A percentile compares a stretch with the other conserved stretches of the same genome.
Evolutionary conservation across 2,329 filamentous ascomycete species (phyloP).

Genomic region (Trichoderma endophyticum): DNA sequence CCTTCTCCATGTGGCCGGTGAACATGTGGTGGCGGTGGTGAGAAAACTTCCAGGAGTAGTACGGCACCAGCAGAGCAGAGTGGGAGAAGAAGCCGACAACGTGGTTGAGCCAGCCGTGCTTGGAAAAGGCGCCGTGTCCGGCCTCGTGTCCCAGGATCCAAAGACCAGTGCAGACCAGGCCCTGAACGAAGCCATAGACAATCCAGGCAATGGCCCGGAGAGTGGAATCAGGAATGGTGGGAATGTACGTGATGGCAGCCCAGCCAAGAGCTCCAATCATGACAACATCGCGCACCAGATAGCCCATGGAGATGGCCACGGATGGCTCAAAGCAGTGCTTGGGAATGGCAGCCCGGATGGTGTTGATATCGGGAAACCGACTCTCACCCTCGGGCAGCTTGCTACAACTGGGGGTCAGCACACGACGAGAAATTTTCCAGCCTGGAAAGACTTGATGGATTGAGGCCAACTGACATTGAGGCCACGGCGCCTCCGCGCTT

Average conservation of each 20-base stretch:
- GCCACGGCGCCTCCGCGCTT: slow-evolving; percentile 12
- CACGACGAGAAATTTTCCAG: neutral
- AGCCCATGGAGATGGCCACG: slow-evolving; percentile 28
- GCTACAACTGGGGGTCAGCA: slow-evolving; percentile 5
- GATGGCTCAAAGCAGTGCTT: slow-evolving; percentile 56
- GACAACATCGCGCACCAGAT: slow-evolving; percentile 54
- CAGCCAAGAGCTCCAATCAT: slow-evolving; percentile 49
- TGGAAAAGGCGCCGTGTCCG: slow-evolving; percentile 67
- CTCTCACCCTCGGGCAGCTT: slow-evolving; percentile 14
- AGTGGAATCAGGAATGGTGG: slow-evolving; percentile 41
- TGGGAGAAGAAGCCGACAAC: slow-evolving; percentile 62
- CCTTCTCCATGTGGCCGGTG: slow-evolving; percentile 63
- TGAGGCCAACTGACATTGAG: slow-evolving; percentile 5
- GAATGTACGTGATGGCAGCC: slow-evolving; percentile 53
- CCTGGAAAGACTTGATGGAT: too few species aligned
- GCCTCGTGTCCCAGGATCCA: slow-evolving; percentile 72
- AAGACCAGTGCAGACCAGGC: slow-evolving; percentile 63
- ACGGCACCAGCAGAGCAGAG: slow-evolving; percentile 64
- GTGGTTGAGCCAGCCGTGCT: slow-evolving; percentile 55
- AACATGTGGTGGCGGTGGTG: slow-evolving; percentile 69
- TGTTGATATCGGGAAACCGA: slow-evolving; percentile 18
- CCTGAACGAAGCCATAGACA: slow-evolving; percentile 61
- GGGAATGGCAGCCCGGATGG: slow-evolving; percentile 46
- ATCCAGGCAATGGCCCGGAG: slow-evolving; percentile 23
- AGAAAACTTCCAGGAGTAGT: slow-evolving; percentile 70